Evolutionary conservation across 192 early-diverging fungal genomes (phyloP), one percentile per base, ranked within the genome.

Genomic region (Physocladia obscura): DNA sequence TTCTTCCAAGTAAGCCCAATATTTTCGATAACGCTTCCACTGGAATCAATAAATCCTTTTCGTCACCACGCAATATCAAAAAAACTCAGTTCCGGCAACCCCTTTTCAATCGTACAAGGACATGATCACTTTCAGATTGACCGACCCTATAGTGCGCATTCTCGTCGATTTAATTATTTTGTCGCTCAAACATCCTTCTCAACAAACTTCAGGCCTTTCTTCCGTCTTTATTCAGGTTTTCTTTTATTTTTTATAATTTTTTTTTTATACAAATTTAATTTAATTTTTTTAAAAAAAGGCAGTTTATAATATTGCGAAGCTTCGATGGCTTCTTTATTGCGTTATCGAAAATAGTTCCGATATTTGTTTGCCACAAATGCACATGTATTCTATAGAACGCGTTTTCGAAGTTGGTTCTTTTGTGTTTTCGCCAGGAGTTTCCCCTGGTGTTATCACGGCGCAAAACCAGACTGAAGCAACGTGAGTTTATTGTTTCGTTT

Each of bases 301-400:
- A n/a, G 36, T 57, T 36, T 56, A 68, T 31, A 24, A 54, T 30
- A n/a, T 57, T 11, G 35, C 65, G 36, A 13, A 34, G 29, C 30
- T 68, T 8, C 50, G 65, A 57, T 68, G 65, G 65, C 51, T 68
- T 15, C 30, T 68, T 11, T 68, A 35, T 39, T 31, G 19, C 31
- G 65, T 68, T 1, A 11, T 57, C 27, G 29, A 8, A n/a, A 6
- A 15, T 31, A 56, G 49, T 15, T 5, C 52, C 17, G 65, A 68
- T 8, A 15, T 38, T 19, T 56, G 29, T 21, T 36, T 68, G 11
- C 15, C 37, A 29, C 35, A 19, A 21, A 27, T 68, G 50, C 54
- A 57, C 37, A n/a, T 39, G 8, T 55, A 38, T 27, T 21, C 35
- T 8, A 22, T 52, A 1, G 65, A 68, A 49, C 65, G 65, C 11